Base-by-base conservation (phyloP, 208 protist genomes). In the Trypanosomatidae sp. region DNA sequence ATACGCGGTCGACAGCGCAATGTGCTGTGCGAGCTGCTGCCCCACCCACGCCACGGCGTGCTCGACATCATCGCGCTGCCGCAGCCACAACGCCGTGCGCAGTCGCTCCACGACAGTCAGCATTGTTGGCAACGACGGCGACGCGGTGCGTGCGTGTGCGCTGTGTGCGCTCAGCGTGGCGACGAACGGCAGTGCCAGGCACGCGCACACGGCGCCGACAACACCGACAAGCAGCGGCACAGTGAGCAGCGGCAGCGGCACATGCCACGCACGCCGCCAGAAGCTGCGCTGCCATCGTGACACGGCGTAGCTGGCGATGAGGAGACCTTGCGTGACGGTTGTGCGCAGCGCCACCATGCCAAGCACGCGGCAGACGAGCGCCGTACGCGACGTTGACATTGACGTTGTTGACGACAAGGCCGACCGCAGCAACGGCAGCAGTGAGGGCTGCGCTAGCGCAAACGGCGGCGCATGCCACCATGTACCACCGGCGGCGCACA, bases 161-260 rank as follows among this genome's bases (percentile, higher is more conserved):
- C n/a, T n/a, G n/a, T n/a, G n/a, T n/a, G n/a, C n/a, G n/a, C n/a
- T n/a, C n/a, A n/a, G n/a, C n/a, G n/a, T n/a, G n/a, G n/a, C n/a
- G n/a, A n/a, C 3, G 32, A 71, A 30, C 4, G 60, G 56, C 26
- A 56, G 22, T 11, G 48, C 20, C 15, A 66, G 28, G 20, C 62
- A 42, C 61, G 67, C 81, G 58, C 55, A 76, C 21, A 66, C 28
- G 15, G 59, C 57, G 7, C 66, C 61, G 26, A 58, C 58, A 13
- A 67, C 8, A 24, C 74, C 74, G 6, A 83, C 58, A 35, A 71
- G 27, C 21, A 85, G 22, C 43, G 80, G 80, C 25, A 78, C 48
- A 6, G 53, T 73, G 37, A 89, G 23, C 52, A 85, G 56, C 26
- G 80, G 80, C 38, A 85, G 39, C 19, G 80, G 80, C 6, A 77